Base-by-base conservation (phyloP, 805 yeast genomes). In the Suhomyces faveliae region DNA sequence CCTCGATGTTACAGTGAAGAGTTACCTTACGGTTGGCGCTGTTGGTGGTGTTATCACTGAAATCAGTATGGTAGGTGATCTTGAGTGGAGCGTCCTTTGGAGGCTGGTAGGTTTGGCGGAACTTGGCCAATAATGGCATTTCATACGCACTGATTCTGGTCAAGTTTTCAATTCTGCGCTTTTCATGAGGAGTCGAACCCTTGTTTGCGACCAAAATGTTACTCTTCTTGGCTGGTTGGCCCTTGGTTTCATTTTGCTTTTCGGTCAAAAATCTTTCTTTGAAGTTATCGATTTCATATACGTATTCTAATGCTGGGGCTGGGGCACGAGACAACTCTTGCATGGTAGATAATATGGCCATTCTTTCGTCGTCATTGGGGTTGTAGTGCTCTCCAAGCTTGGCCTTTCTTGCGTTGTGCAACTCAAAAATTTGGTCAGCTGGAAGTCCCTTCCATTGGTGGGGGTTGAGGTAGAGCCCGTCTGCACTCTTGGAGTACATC, bases 81-180 rank as follows among this genome's bases (percentile, higher is more conserved):
- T 73, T 72, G 35, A 90, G 71, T 4, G 90, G 89, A 8, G 74
- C 65, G 22, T 73, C 70, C 13, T 59, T 61, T 9, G 56, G 55
- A 5, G 74, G 55, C 27, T 60, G 64, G 70, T 87, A 91, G 50
- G 75, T 77, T 66, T 85, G 82, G 56, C 92, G 84, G 63, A 77
- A 87, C 64, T 89, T 83, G 37, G 84, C 83, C 53, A 94, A 75
- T 47, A 82, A 78, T 5, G 99, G 99, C 75, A 92, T 78, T 64
- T 92, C 98, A 68, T 85, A 92, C 0, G 97, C 97, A 9, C 95
- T 89, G 39, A 89, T 75, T 58, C 97, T 79, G 60, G 84, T 84
- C 59, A 84, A 82, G 53, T 86, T 81, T 56, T 96, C 83, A 56
- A 80, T 83, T 54, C 81, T 85, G 61, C 97, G 79, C 58, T 83